These are phyloP conservation scores for Chaetomium tenue DNA, from an alignment of 495 filamentous ascomycete genomes.

Conservation along the genomic window DNA sequence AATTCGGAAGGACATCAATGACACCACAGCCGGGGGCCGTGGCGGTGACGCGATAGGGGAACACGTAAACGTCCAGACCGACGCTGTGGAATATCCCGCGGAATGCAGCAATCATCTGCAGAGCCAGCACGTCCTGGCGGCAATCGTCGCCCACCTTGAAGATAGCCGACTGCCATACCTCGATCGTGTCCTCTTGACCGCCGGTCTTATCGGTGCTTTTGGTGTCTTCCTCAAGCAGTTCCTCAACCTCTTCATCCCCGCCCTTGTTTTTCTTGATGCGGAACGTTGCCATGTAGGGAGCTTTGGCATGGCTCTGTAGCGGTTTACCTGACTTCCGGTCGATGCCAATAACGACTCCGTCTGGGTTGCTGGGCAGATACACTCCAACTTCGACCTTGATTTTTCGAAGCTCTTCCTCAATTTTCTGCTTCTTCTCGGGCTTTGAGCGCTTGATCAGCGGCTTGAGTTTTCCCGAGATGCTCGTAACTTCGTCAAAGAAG, in stretches of 20 bases:
- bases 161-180: constrained; percentile 98
- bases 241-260: constrained; percentile 48
- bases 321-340: constrained; percentile 97
- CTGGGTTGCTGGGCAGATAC: constrained; percentile 94
- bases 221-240: constrained; percentile 40
- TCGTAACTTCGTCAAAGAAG: constrained; percentile 97
- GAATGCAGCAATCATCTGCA: constrained; percentile 98
- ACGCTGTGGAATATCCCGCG: constrained; percentile 92
- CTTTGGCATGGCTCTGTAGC: constrained; percentile 94
- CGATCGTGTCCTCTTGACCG: constrained; percentile 58
- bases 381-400: constrained; percentile 96
- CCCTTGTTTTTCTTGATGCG: constrained; percentile 78
- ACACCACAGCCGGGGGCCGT: constrained; percentile 97
- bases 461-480: constrained; percentile 89
- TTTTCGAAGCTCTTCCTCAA: constrained; percentile 95
- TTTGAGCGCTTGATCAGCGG: constrained; percentile 92
- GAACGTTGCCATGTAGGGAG: constrained; percentile 98
- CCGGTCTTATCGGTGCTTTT: constrained; percentile 38
- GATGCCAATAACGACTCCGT: constrained; percentile 94
- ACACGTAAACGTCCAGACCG: constrained; percentile 94
- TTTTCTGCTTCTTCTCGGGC: constrained; percentile 97
- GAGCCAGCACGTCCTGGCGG: constrained; percentile 90
- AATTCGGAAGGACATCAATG: constrained; percentile 95
- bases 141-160: constrained; percentile 99
- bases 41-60: constrained; percentile 96